Base-by-base conservation (phyloP, 2,329 filamentous ascomycete species). In the Dissoconium aciculare region DNA sequence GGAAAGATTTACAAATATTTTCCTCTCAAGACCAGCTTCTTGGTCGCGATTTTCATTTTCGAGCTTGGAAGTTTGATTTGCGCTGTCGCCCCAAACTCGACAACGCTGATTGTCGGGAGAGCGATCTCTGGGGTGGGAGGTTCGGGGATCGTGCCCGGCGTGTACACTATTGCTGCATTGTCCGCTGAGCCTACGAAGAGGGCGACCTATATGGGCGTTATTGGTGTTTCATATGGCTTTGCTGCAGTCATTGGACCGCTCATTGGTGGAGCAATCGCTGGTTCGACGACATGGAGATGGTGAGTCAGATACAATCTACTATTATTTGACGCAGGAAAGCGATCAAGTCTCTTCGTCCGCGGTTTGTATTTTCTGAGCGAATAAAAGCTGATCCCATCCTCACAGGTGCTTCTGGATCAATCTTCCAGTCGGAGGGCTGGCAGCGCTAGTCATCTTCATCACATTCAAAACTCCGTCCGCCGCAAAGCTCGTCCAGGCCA, bases 31-130 rank as follows among this genome's bases (percentile, higher is more conserved):
- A 61, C 53, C 53, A 48, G 61, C 27, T 66, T 57, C 43, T 38
- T 67, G 6, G 37, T 38, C n/a, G 57, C 58, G 1, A 50, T 66
- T 14, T 40, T 52, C 35, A 57, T 65, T 44, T 68, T 69, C 46
- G 63, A 67, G 42, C 33, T 67, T 30, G 66, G 66, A n/a, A 63
- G 58, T n/a, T 49, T 63, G 9, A 51, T 69, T 31, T 68, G 64
- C 36, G 66, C 59, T 39, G 54, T 59, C 15, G 64, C 65, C 5
- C 63, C 63, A 9, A 64, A 56, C 39, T 64, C 60, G 4, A 56
- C 46, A 2, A 56, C 63, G 11, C 46, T 69, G 17, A 66, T 69
- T 41, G 50, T 67, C 26, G 66, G 66, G 5, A 56, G 66, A 33
- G 63, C 62, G 0, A 49, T 69, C 27, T 55, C 63, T 16, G 66